A percentile compares a stretch with the other conserved stretches of the same genome.
Conservation (phyloP, 106 monocot genomes). For the Narthecium ossifragum region DNA sequence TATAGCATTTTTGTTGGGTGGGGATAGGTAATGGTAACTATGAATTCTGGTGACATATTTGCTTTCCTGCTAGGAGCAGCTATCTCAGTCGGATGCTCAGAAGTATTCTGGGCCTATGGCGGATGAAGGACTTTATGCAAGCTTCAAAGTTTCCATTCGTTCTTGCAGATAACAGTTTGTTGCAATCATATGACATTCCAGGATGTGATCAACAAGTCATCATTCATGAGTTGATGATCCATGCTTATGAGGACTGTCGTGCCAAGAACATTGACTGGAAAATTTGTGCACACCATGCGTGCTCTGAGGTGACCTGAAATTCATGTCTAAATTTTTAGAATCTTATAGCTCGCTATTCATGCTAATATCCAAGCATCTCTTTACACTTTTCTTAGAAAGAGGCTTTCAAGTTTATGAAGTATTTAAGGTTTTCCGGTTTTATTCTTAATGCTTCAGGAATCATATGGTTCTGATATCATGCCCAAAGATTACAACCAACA, state of each 20-base stretch:
- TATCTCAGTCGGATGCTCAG: background rate
- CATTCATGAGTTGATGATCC: conserved; percentile 94
- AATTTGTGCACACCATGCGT: conserved; percentile 99
- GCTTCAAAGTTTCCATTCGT: conserved; percentile 9
- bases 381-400: too few relatives aligned
- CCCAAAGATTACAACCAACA: too few relatives aligned
- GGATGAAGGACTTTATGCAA: too few relatives aligned
- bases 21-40: background rate
- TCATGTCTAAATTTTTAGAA: too few relatives aligned
- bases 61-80: background rate
- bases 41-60: background rate
- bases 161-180: conserved; percentile 69
- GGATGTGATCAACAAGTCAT: conserved; percentile 92
- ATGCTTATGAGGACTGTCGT: conserved; percentile 97
- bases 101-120: too few relatives aligned
- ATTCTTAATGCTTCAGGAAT: too few relatives aligned
- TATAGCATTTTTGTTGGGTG: background rate
- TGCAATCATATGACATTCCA: conserved; percentile 70
- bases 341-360: too few relatives aligned
- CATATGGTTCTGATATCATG: too few relatives aligned
- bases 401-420: too few relatives aligned
- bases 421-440: too few relatives aligned
- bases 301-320: conserved; percentile 99
- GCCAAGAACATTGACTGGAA: conserved; percentile 85
- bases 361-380: too few relatives aligned